These are phyloP conservation scores for Syncephalastrum sp. DNA, from an alignment of 371 early-diverging fungal species.

Conservation along the genomic window DNA sequence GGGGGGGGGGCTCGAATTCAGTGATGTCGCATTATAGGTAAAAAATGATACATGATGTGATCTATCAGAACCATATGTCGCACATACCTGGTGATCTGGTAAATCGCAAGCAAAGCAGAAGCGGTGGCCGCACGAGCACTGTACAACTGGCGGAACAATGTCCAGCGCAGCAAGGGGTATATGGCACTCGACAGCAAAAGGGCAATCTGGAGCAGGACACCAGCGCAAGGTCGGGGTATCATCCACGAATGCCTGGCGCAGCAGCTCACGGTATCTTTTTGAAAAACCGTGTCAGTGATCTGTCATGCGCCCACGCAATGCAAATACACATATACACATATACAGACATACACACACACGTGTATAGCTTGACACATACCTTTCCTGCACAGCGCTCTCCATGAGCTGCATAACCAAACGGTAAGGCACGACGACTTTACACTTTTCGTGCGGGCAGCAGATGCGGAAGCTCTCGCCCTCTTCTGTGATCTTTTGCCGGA, in stretches of 20 bases:
- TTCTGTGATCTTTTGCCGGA: constrained; percentile 74
- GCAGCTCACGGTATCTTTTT: constrained; percentile 65
- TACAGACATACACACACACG: no score
- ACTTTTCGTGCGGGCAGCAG: constrained; percentile 72
- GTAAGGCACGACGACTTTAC: constrained; percentile 74
- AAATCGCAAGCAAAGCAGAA: constrained; percentile 91
- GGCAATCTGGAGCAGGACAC: constrained; percentile 94
- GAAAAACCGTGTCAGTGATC: neutral
- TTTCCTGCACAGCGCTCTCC: constrained; percentile 36
- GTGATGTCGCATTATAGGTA: no score
- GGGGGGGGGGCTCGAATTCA: no score
- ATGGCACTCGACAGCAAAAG: constrained; percentile 84
- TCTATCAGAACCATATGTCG: neutral
- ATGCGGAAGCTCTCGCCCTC: constrained; percentile 82
- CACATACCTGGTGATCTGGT: constrained; percentile 70
- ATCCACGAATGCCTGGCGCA: constrained; percentile 82
- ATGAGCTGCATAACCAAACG: constrained; percentile 65
- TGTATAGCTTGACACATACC: constrained; percentile 27
- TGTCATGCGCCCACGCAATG: no score
- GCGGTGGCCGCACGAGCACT: constrained; percentile 67
- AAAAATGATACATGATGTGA: neutral
- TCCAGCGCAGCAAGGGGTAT: constrained; percentile 59
- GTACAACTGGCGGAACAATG: constrained; percentile 77
- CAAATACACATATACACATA: no score
- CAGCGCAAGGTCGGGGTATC: constrained; percentile 74